Evolutionary conservation across 306 rosid genomes (phyloP).

Genomic region (Glycine soja): DNA sequence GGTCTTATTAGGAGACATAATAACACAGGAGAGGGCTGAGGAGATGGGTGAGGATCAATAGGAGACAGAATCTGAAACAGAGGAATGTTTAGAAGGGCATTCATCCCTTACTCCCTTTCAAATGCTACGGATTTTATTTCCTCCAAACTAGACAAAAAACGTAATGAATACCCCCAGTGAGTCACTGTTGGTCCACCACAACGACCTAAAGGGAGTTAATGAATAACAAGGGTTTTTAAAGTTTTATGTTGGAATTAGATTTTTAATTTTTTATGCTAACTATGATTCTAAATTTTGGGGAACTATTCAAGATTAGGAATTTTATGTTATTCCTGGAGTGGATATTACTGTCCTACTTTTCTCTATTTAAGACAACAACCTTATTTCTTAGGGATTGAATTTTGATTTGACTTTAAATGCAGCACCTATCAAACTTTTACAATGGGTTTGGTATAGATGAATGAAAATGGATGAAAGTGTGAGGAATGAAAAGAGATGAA

Average conservation of each 20-base stretch:
- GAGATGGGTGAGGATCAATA: background rate
- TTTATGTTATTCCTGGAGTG: background rate
- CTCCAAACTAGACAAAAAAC: background rate
- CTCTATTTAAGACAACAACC: background rate
- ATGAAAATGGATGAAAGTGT: too few relatives aligned
- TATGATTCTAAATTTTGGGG: background rate
- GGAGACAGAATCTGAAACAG: background rate
- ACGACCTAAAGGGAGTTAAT: background rate
- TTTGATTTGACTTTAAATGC: slow-evolving; percentile 1
- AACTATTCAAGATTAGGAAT: background rate
- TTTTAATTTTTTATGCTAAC: background rate
- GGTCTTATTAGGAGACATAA: too few relatives aligned
- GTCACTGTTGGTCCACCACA: too few relatives aligned
- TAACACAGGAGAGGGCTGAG: background rate
- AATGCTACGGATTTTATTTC: background rate
- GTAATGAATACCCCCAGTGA: background rate
- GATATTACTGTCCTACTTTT: background rate
- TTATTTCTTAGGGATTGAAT: background rate
- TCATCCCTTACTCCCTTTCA: background rate
- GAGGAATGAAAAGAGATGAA: too few relatives aligned
- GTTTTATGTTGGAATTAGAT: background rate
- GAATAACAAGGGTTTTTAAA: background rate
- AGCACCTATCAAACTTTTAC: background rate
- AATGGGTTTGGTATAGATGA: too few relatives aligned
- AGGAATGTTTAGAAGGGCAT: background rate